Evolutionary conservation across 1,284 basidiomycete species (phyloP), one percentile per base, ranked within the genome.

Genomic region (Hemileia vastatrix): DNA sequence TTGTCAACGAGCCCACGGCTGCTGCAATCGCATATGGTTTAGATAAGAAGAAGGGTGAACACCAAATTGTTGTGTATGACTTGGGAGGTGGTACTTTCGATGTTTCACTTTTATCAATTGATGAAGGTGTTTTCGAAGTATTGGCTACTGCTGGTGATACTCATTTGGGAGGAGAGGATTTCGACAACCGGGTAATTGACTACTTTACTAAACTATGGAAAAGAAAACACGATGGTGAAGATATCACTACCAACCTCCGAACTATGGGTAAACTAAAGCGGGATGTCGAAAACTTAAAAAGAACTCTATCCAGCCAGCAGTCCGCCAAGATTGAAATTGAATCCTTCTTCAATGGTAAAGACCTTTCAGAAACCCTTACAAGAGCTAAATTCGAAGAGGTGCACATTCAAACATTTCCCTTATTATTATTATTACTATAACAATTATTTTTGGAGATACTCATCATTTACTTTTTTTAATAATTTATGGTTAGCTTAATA

Each of bases 1-100:
- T 97, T 78, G 93, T 98, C 80, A 97, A 97, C 80, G 94, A 98
- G 79, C 94, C 94, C 57, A 97, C 94, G 56, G 93, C 94, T 56
- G 53, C 54, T 6, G 81, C 81, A 53, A 91, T 92, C 78, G 93
- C 94, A 70, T 97, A 97, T 78, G 94, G 94, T 81, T 87, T 98
- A 57, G 94, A 96, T 84, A 92, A 95, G 83, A 88, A 89, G 77
- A 84, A 83, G 63, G 86, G 88, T 67, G 93, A 97, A 79, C 87
- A 88, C 52, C 89, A 91, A 76, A 93, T 97, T 78, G 92, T 96
- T 33, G 58, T 61, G 13, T 76, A 74, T 67, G 75, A 76, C 65
- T 66, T 76, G 31, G 74, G 76, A 60, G 72, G 74, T 68, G 74
- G 75, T 66, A 76, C 76, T 19, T 76, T 76, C 63, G 75, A 76